Evolutionary conservation across 2,329 filamentous ascomycete species (phyloP), one percentile per base, ranked within the genome.

Genomic region (Trichoderma breve): DNA sequence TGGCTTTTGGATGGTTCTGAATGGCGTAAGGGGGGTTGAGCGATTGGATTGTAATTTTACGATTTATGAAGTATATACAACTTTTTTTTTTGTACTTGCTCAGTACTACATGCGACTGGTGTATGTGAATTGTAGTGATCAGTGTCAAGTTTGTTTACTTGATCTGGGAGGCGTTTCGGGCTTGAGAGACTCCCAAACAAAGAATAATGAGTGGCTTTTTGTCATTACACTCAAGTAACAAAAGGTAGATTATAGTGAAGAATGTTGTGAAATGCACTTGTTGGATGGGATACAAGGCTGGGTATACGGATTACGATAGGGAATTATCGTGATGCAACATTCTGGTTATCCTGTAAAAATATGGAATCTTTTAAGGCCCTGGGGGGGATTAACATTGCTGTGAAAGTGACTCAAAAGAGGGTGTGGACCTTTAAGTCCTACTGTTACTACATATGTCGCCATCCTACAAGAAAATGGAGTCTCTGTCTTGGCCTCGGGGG

Each of bases 281-380:
- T 43, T 53, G 9, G 47, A 24, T 24, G 21, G 3, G n/a, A 51
- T 51, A 6, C n/a, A 51, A 12, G n/a, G 43, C 4, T 47, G 8
- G 4, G 2, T 47, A 21, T 12, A 9, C 3, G 8, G 4, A 12
- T 21, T 21, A n/a, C 1, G 1, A 4, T 0, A 47, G n/a, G 0
- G n/a, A 51, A 51, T 0, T 8, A 4, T 43, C 7, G 18, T 43
- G 39, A n/a, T n/a, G 39, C 4, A n/a, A 4, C 3, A n/a, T 1
- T n/a, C 18, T 43, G 39, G 1, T n/a, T 7, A 43, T 43, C 3
- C 11, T 51, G n/a, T 4, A 12, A 51, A 8, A 47, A 21, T 4
- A n/a, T 47, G 43, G 43, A 21, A 8, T 2, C 12, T 34, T 7
- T 8, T 21, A 2, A 60, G 4, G 28, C 6, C 28, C 14, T 1